Evolutionary conservation across 2,329 filamentous ascomycete genomes (phyloP), one percentile per base, ranked within the genome.

Genomic region (Cladosporium sp.): DNA sequence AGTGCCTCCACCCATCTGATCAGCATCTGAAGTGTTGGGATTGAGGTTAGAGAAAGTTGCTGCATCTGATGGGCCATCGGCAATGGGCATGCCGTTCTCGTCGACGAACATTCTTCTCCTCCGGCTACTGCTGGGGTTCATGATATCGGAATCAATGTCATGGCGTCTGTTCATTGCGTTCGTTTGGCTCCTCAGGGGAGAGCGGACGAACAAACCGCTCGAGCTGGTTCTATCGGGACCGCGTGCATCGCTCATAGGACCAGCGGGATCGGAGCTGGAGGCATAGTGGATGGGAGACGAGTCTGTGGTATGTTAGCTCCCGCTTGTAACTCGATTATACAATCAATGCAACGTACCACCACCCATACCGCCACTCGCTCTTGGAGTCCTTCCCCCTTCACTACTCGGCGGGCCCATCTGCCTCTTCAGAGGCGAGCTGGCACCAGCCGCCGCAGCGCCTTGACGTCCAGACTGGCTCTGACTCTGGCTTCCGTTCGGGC

Each of bases 271-370:
- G 32, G 92, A 96, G 69, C 89, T 96, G 30, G 89, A 84, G 51
- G 89, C 88, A 67, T 96, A 97, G 67, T 85, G 83, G 59, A 97
- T 89, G 1, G 92, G 92, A 1, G 92, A 97, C 0, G 92, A 97
- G 64, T 91, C 92, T 96, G 59, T 2, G 44, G 15, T 47, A 17
- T 55, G 47, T 64, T 48, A 68, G 55, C 34, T 53, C 29, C 38
- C 38, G n/a, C 30, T 47, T n/a, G 27, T 36, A 27, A 4, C 18
- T 7, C 22, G 2, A 30, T 12, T 34, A n/a, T 27, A 9, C 17
- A 24, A 34, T 34, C 39, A 30, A n/a, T 47, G 56, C 32, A 22
- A 51, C 75, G 68, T 68, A 88, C 86, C 86, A 73, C 84, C 82
- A 9, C 37, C 45, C 57, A 82, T 73, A 37, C 74, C 73, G 19